phyloP scores from a whole-genome alignment of 129 eudicot genomes.

The Centrapalus pauciflorus region DNA sequence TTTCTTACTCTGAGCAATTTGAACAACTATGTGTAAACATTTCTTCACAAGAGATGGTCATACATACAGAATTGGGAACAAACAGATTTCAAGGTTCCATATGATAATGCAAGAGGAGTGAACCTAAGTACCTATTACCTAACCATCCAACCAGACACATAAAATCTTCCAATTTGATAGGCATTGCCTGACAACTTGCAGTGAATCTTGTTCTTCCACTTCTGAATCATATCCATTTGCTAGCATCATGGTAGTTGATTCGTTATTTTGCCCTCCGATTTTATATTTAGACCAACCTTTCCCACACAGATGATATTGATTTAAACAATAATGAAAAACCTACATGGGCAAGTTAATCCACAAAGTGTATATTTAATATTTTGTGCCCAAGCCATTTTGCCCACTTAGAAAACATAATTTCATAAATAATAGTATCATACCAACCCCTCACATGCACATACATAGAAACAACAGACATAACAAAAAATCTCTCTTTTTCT shows the following conservation, averaged over 20 bases:
- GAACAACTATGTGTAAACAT: not conserved
- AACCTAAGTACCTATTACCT: too few relatives aligned
- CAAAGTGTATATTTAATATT: not conserved
- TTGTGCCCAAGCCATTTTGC: not conserved
- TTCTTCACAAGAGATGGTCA: not conserved
- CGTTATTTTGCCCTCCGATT: not conserved
- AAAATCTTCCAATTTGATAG: too few relatives aligned
- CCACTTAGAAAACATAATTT: not conserved
- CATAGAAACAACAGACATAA: not conserved
- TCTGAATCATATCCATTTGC: not conserved
- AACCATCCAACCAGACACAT: too few relatives aligned
- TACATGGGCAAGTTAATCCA: conserved; percentile 1
- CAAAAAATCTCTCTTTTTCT: not conserved
- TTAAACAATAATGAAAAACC: not conserved
- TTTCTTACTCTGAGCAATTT: not conserved
- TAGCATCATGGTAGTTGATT: not conserved
- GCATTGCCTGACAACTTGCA: not conserved
- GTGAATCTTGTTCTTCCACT: not conserved
- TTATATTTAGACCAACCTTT: not conserved
- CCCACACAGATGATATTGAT: not conserved
- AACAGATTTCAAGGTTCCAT: not conserved
- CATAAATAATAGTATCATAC: not conserved
- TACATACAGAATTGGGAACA: not conserved
- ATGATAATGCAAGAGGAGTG: not conserved
- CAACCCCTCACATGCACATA: conserved; percentile 3